Percentiles rank a stretch among this genome's conserved stretches.
Evolutionary conservation across 2,329 filamentous ascomycete genomes (phyloP).

Genomic region (Aureobasidium sp.): DNA sequence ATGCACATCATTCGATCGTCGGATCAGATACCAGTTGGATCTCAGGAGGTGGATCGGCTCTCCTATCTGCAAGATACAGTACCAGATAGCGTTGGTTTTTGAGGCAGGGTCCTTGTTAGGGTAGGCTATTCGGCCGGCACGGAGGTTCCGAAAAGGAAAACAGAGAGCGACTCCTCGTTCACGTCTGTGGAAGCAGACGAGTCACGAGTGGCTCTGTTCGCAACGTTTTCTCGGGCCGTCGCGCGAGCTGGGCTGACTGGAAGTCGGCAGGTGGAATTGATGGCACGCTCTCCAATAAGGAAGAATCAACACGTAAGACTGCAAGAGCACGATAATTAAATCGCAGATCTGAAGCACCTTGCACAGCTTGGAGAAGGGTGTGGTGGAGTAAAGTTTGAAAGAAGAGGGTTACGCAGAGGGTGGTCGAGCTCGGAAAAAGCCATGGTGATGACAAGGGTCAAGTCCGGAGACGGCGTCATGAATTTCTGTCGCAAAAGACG

Average conservation of each 20-base stretch:
- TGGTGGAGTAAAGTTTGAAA: neutral
- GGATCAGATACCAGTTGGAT: neutral
- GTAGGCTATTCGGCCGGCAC: neutral
- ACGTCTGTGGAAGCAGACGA: neutral
- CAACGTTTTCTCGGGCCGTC: neutral
- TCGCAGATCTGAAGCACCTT: constrained; percentile 7
- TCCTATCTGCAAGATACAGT: neutral
- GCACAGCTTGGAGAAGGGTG: neutral
- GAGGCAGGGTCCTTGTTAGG: neutral
- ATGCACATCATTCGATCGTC: neutral
- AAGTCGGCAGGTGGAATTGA: neutral
- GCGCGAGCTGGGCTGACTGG: neutral
- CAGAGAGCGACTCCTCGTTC: neutral
- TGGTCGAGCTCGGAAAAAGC: neutral
- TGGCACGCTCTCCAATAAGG: neutral
- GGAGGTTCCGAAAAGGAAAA: neutral
- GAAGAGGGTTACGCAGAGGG: neutral
- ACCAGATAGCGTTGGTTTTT: neutral
- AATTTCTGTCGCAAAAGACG: neutral
- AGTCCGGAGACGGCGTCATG: constrained; percentile 7
- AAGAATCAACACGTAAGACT: neutral
- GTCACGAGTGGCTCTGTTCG: neutral
- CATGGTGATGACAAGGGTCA: neutral
- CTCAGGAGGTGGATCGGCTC: neutral
- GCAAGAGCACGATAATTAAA: neutral